Conservation (phyloP, 345 rosid species). For the Bruguiera gymnorhiza region DNA sequence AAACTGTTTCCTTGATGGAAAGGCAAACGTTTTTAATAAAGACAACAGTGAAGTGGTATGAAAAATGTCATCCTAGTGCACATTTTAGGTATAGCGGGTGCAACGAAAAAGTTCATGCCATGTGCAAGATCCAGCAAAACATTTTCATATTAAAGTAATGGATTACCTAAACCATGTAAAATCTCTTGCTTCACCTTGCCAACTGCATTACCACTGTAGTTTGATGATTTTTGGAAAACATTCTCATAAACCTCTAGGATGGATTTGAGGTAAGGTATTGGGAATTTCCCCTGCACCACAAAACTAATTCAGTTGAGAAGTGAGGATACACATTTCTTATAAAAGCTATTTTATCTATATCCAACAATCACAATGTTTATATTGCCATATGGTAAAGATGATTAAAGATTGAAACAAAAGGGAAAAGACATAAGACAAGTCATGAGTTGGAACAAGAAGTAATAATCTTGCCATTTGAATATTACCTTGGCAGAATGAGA, state of each 20-base stretch:
- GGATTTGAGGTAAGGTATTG: constrained; percentile 72
- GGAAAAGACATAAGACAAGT: too few species aligned
- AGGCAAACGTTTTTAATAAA: not conserved
- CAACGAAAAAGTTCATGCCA: not conserved
- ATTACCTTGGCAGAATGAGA: constrained; percentile 80
- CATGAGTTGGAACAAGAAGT: not conserved
- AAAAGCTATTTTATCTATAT: too few species aligned
- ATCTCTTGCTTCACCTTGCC: constrained; percentile 89
- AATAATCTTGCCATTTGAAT: constrained; percentile 1
- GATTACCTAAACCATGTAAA: constrained; percentile 84
- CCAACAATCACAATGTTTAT: not conserved
- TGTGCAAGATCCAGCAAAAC: not conserved
- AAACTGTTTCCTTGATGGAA: not conserved
- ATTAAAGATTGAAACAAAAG: constrained; percentile 1
- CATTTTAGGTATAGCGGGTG: not conserved
- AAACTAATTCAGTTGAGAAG: constrained; percentile 14
- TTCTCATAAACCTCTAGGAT: constrained; percentile 77
- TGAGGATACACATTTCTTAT: not conserved
- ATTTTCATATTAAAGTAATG: constrained; percentile 8
- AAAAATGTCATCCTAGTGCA: not conserved
- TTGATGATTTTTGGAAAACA: constrained; percentile 69
- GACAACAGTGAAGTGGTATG: not conserved
- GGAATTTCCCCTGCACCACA: constrained; percentile 57
- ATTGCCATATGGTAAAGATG: not conserved
- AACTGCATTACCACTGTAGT: constrained; percentile 50